Conservation (phyloP, 2,329 filamentous ascomycete genomes). For the Alternaria alternata region DNA sequence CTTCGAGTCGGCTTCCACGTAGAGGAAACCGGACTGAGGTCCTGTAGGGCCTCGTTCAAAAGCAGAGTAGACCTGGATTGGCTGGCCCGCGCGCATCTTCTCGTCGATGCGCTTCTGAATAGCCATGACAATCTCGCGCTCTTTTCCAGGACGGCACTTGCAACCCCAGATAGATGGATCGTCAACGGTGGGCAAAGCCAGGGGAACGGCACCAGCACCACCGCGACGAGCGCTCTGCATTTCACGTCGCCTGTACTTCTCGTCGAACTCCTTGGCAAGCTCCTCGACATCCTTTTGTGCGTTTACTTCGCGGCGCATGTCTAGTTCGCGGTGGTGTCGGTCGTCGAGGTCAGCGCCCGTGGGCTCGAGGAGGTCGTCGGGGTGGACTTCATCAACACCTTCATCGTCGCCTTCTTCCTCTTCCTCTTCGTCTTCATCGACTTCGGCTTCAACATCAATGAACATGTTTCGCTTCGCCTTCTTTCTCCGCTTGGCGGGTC, state of each 20-base stretch:
- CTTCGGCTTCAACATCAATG: conserved; percentile 97
- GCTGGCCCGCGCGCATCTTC: conserved; percentile 76
- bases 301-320: conserved; percentile 87
- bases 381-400: conserved; percentile 88
- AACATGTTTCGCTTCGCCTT: conserved; percentile 81
- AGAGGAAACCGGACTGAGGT: conserved; percentile 93
- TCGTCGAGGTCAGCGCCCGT: conserved; percentile 85
- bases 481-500: conserved; percentile 81
- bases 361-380: conserved; percentile 83
- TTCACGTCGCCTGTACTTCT: conserved; percentile 81
- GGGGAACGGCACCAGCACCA: conserved; percentile 45
- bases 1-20: conserved; percentile 88
- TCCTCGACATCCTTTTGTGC: conserved; percentile 92
- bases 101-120: conserved; percentile 92
- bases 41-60: conserved; percentile 81
- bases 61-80: conserved; percentile 83
- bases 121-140: conserved; percentile 85
- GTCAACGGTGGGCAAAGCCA: conserved; percentile 90
- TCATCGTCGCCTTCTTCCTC: conserved; percentile 84
- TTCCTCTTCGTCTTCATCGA: conserved; percentile 86
- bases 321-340: conserved; percentile 89
- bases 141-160: conserved; percentile 92
- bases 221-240: conserved; percentile 43
- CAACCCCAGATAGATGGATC: conserved; percentile 97
- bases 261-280: conserved; percentile 79